phyloP scores from a whole-genome alignment of 768 basidiomycete genomes.

The Exsudoporus frostii region DNA sequence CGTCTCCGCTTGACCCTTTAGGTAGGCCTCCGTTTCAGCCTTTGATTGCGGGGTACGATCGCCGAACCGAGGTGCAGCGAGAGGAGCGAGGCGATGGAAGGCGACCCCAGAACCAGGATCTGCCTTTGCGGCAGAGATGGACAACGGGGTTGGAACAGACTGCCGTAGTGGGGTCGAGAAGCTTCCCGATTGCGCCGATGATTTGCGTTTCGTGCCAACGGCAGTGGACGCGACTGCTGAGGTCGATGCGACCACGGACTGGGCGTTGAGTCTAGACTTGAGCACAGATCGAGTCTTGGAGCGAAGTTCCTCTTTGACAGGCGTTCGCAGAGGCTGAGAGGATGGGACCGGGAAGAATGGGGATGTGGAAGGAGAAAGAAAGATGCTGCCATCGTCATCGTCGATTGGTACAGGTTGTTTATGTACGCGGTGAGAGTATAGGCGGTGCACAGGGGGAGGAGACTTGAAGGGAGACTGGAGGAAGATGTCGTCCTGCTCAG shows the following conservation, averaged over 20 bases:
- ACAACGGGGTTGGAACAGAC: constrained; percentile 39
- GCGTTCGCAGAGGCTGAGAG: constrained; percentile 56
- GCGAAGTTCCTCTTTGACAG: constrained; percentile 51
- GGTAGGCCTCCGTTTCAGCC: constrained; percentile 35
- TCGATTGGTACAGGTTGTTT: constrained; percentile 34
- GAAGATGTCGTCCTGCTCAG: constrained; percentile 50
- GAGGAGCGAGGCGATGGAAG: constrained; percentile 35
- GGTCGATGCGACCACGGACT: not conserved
- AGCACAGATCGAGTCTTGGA: constrained; percentile 42
- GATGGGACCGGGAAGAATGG: constrained; percentile 43
- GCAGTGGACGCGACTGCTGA: constrained; percentile 32
- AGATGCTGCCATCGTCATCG: constrained; percentile 57
- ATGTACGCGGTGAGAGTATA: constrained; percentile 42
- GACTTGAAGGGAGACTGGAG: constrained; percentile 51
- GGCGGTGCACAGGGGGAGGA: constrained; percentile 42
- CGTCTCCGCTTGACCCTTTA: constrained; percentile 59
- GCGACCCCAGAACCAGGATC: constrained; percentile 34
- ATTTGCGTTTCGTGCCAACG: constrained; percentile 67
- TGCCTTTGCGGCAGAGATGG: constrained; percentile 34
- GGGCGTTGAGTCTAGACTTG: constrained; percentile 31
- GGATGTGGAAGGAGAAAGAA: constrained; percentile 48
- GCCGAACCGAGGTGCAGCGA: constrained; percentile 31
- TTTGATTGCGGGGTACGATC: constrained; percentile 32
- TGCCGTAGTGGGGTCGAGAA: constrained; percentile 57
- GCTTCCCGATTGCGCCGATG: constrained; percentile 41